These are phyloP conservation scores for Dendrothele bispora DNA, from an alignment of 768 basidiomycete species.

Conservation along the genomic window DNA sequence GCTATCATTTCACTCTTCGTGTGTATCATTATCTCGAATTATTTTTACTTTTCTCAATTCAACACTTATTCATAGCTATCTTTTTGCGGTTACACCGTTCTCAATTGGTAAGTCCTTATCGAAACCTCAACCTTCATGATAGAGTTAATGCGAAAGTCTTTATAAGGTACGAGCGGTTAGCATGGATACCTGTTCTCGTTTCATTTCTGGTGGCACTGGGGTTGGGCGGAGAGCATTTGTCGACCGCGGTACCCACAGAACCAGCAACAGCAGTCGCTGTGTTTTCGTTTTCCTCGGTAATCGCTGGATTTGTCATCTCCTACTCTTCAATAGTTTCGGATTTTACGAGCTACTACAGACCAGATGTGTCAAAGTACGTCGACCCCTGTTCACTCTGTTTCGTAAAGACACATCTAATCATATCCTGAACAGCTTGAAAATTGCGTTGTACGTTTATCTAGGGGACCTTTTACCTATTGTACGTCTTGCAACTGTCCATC, in stretches of 20 bases:
- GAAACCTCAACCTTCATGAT: too few species aligned
- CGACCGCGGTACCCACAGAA: conserved; percentile 41
- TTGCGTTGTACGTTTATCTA: conserved; percentile 69
- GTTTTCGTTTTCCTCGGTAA: conserved; percentile 64
- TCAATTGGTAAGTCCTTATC: conserved; percentile 52
- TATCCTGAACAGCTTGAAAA: too few species aligned
- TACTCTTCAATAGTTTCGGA: conserved; percentile 66
- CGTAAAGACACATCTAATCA: too few species aligned
- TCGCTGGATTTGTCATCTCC: conserved; percentile 74
- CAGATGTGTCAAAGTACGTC: conserved; percentile 56
- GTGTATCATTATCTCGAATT: conserved; percentile 19
- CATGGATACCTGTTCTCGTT: conserved; percentile 80
- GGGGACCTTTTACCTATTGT: conserved; percentile 66
- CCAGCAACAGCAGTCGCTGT: conserved; percentile 57
- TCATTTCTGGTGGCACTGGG: conserved; percentile 71
- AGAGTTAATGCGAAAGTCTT: too few species aligned
- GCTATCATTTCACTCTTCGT: conserved; percentile 50
- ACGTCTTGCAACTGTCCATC: conserved; percentile 7
- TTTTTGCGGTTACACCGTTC: conserved; percentile 53
- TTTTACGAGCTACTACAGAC: conserved; percentile 70
- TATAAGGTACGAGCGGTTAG: conserved; percentile 71
- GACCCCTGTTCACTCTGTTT: too few species aligned
- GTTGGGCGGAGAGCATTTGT: conserved; percentile 71
- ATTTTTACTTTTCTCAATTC: background rate
- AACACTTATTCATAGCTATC: conserved; percentile 39